Percentiles rank a stretch among this genome's conserved stretches.
Conservation (phyloP, 352 stramenopile genomes). For the Phytopythium helicoides region DNA sequence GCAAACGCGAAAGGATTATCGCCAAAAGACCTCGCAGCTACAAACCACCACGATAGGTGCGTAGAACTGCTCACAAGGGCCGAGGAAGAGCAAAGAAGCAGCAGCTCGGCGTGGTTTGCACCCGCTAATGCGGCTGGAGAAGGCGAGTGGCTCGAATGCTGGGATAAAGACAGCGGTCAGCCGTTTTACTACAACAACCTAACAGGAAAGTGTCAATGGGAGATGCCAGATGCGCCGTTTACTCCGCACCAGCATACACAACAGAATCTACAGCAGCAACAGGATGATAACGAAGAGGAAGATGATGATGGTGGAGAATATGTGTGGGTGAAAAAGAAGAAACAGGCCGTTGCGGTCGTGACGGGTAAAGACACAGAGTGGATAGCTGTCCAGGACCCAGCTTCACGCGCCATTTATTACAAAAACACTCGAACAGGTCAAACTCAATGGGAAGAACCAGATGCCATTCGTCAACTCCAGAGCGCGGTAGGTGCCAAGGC, state of each 20-base stretch:
- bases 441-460: slow-evolving; percentile 67
- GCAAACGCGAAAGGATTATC: slow-evolving; percentile 48
- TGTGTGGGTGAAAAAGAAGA: slow-evolving; percentile 78
- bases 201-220: slow-evolving; percentile 69
- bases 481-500: slow-evolving; percentile 42
- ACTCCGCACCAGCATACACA: slow-evolving; percentile 20
- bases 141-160: slow-evolving; percentile 58
- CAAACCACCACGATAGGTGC: slow-evolving; percentile 46
- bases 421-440: slow-evolving; percentile 66
- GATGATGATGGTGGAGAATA: slow-evolving; percentile 54
- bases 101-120: slow-evolving; percentile 44
- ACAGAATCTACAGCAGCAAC: slow-evolving; percentile 16
- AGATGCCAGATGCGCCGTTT: slow-evolving; percentile 35
- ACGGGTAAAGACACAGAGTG: slow-evolving; percentile 56
- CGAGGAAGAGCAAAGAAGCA: slow-evolving; percentile 38
- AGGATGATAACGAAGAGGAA: slow-evolving; percentile 22
- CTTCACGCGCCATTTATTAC: slow-evolving; percentile 65
- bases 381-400: slow-evolving; percentile 56
- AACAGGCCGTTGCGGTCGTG: slow-evolving; percentile 63
- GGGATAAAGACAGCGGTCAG: slow-evolving; percentile 50
- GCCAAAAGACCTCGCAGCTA: slow-evolving; percentile 41
- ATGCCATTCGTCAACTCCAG: slow-evolving; percentile 55
- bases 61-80: slow-evolving; percentile 38
- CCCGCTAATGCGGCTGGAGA: slow-evolving; percentile 36
- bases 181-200: slow-evolving; percentile 75